Conservation (phyloP, 345 rosid genomes). For the Arabidopsis suecica region DNA sequence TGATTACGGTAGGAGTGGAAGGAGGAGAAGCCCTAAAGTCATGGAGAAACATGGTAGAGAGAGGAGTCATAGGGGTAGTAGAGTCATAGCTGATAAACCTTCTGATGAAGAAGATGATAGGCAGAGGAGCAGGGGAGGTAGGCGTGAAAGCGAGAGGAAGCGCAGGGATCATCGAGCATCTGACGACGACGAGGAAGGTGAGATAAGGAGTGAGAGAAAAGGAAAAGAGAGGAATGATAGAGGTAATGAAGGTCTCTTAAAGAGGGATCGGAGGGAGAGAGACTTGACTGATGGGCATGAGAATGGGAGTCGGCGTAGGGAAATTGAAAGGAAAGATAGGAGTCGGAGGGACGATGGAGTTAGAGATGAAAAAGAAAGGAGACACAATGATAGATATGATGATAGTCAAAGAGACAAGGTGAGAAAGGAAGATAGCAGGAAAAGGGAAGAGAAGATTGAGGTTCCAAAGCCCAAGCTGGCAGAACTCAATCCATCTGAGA, state of each 20-base stretch:
- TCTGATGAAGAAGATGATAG: constrained; percentile 46
- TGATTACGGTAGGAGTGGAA: constrained; percentile 4
- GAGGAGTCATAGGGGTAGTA: constrained; percentile 37
- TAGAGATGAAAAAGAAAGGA: constrained; percentile 42
- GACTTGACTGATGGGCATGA: constrained; percentile 38
- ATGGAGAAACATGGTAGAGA: constrained; percentile 39
- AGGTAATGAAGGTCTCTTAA: constrained; percentile 32
- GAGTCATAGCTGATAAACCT: constrained; percentile 41
- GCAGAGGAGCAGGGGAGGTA: constrained; percentile 30
- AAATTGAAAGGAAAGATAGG: constrained; percentile 44
- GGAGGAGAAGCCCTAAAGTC: constrained; percentile 25
- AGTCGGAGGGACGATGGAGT: constrained; percentile 35
- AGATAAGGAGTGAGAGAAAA: constrained; percentile 36
- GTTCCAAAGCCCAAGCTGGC: constrained; percentile 50
- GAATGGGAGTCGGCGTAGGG: constrained; percentile 39
- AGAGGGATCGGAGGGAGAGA: constrained; percentile 46
- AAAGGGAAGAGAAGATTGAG: constrained; percentile 46
- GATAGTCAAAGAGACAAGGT: constrained; percentile 45
- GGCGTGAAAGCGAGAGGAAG: constrained; percentile 39
- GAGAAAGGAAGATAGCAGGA: constrained; percentile 45
- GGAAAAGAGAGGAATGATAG: constrained; percentile 35
- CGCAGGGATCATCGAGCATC: constrained; percentile 33
- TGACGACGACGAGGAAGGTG: constrained; percentile 45
- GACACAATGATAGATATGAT: constrained; percentile 40
- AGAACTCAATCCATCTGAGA: constrained; percentile 52